Base-by-base conservation (phyloP, 164 flowering plant genomes). In the Macadamia integrifolia region DNA sequence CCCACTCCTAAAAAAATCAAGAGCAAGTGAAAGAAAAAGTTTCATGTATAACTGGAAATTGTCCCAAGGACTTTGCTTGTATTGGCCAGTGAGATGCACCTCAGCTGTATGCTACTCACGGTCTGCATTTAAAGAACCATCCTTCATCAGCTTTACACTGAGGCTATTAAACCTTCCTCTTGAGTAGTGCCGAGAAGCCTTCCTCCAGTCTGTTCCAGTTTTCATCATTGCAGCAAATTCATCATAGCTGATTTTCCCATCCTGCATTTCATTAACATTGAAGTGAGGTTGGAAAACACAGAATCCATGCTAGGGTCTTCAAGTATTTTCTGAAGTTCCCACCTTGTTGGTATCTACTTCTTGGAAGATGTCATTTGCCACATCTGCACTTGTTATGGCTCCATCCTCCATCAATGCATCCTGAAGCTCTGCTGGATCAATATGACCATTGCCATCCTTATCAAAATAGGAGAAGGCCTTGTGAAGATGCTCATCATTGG, bases 171-270 rank as follows among this genome's bases (percentile, higher is more conserved):
- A 92, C 80, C 98, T 84, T 65, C 92, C 98, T 81, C 96, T 84
- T 1, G 96, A 92, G 73, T 90, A 92, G 76, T 90, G 96, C 42
- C 98, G 83, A 69, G 98, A 92, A 52, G 96, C 96, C 82, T 92
- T 92, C 82, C 96, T 90, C 96, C 96, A 92, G 76, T 92, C 98
- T 10, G 98, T 92, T 61, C 98, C 98, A 5, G 98, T 88, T 78
- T 90, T 92, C 98, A 92, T 92, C 98, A 92, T 92, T 1, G 96
- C 90, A 14, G 74, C 90, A 74, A 92, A 92, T 78, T 92, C 98
- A 56, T 92, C 96, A 60, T 88, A 92, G 80, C 95, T 88, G 60
- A 92, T 88, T 42, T 67, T 80, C 35, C 98, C 98, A 77, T 92
- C 98, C 98, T 92, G 86, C 72, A 73, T 29, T 61, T 55, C 17